A percentile compares a stretch with the other conserved stretches of the same genome.
These are phyloP conservation scores for Nicotiana tabacum DNA, from an alignment of 257 asterid species.

Conservation along the genomic window DNA sequence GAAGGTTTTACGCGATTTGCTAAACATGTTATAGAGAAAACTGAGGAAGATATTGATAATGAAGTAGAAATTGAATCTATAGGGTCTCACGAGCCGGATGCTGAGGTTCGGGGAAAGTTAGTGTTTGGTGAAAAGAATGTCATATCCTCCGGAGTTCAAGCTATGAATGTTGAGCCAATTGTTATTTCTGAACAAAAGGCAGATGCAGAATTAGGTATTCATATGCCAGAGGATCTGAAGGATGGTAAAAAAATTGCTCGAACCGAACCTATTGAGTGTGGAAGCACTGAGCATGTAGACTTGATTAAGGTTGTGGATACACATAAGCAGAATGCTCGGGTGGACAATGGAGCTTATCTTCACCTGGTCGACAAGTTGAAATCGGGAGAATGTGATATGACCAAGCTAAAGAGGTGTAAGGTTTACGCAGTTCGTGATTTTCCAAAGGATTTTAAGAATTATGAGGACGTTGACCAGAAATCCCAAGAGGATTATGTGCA, in stretches of 20 bases:
- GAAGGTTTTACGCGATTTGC: background rate
- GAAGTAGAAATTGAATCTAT: background rate
- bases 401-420: background rate
- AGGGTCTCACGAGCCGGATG: background rate
- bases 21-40: background rate
- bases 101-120: background rate
- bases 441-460: background rate
- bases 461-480: background rate
- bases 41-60: background rate
- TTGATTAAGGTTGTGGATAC: background rate
- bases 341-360: background rate
- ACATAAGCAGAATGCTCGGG: background rate
- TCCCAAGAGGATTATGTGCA: background rate
- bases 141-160: background rate
- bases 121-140: background rate
- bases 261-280: background rate
- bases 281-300: background rate
- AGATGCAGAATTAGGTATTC: background rate
- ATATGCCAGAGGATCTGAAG: background rate
- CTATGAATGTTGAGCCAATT: background rate
- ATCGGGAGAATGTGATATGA: background rate
- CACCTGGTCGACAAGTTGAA: background rate
- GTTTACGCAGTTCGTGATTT: background rate
- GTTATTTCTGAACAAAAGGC: background rate
- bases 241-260: background rate